phyloP scores from a whole-genome alignment of 306 rosid genomes.

The Begonia masoniana region DNA sequence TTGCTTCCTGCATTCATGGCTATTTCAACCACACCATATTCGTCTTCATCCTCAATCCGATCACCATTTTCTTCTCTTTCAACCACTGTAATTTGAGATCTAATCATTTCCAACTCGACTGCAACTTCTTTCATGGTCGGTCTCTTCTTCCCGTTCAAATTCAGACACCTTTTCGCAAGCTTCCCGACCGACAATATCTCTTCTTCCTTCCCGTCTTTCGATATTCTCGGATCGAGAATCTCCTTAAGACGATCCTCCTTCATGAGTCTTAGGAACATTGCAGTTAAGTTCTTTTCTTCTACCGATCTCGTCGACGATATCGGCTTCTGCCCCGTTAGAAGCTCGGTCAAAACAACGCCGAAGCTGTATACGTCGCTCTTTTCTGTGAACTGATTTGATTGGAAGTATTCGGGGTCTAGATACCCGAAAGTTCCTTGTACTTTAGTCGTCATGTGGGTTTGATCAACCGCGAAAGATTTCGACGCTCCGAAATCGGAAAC shows the following conservation, averaged over 20 bases:
- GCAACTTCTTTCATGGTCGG: slow-evolving; percentile 50
- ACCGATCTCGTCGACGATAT: slow-evolving; percentile 13
- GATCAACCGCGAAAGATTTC: slow-evolving; percentile 36
- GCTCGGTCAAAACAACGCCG: slow-evolving; percentile 46
- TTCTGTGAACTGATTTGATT: slow-evolving; percentile 36
- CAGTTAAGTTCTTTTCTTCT: slow-evolving; percentile 25
- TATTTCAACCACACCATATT: too few relatives aligned
- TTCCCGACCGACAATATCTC: slow-evolving; percentile 20
- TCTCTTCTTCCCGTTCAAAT: slow-evolving; percentile 33
- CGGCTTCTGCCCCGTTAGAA: slow-evolving; percentile 35
- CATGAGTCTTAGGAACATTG: slow-evolving; percentile 25
- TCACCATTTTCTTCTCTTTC: too few relatives aligned
- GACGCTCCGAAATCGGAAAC: slow-evolving; percentile 40
- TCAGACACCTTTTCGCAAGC: slow-evolving; percentile 42
- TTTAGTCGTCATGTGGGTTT: slow-evolving; percentile 44
- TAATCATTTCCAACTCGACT: slow-evolving; percentile 17
- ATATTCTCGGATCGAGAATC: slow-evolving; percentile 27
- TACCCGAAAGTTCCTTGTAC: slow-evolving; percentile 58
- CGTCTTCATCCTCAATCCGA: too few relatives aligned
- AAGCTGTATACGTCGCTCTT: slow-evolving; percentile 35
- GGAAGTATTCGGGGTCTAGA: slow-evolving; percentile 57
- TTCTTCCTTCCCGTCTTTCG: slow-evolving; percentile 21
- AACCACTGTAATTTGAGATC: too few relatives aligned
- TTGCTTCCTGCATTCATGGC: too few relatives aligned
- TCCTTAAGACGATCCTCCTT: slow-evolving; percentile 15